These are phyloP conservation scores for Naegleria fowleri DNA, from an alignment of 208 protist genomes.

Conservation along the genomic window DNA sequence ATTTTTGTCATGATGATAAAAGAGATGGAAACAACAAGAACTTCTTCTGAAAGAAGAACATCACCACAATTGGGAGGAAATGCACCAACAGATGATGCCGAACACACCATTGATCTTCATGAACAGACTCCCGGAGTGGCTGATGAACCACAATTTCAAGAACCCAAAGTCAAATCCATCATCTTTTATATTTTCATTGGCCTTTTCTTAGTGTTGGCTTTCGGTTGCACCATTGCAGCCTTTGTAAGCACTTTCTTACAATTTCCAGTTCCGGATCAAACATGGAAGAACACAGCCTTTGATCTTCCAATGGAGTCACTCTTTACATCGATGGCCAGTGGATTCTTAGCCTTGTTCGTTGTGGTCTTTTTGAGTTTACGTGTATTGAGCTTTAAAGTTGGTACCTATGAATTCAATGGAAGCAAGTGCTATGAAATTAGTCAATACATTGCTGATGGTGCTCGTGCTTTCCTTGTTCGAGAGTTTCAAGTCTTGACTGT, in stretches of 20 bases:
- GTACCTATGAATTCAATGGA: background rate
- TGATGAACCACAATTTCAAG: background rate
- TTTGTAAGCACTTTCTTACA: background rate
- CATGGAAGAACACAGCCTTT: background rate
- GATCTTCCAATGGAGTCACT: constrained; percentile 2
- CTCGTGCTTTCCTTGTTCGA: background rate
- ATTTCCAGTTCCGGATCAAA: background rate
- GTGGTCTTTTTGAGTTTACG: background rate
- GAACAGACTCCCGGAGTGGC: background rate
- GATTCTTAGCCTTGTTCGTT: constrained; percentile 16
- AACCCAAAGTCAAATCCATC: background rate
- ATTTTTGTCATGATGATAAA: too few relatives aligned
- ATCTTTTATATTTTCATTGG: background rate
- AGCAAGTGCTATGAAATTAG: background rate
- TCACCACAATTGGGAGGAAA: too few relatives aligned
- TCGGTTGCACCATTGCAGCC: background rate
- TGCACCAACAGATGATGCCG: background rate
- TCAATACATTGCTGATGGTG: background rate
- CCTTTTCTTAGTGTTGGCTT: background rate
- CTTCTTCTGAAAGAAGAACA: too few relatives aligned
- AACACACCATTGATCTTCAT: background rate
- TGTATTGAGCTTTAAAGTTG: background rate
- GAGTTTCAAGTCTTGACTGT: background rate
- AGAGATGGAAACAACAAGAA: too few relatives aligned
- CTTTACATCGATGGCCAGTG: background rate